phyloP scores from a whole-genome alignment of 768 basidiomycete genomes.

The Termitomyces sp. region DNA sequence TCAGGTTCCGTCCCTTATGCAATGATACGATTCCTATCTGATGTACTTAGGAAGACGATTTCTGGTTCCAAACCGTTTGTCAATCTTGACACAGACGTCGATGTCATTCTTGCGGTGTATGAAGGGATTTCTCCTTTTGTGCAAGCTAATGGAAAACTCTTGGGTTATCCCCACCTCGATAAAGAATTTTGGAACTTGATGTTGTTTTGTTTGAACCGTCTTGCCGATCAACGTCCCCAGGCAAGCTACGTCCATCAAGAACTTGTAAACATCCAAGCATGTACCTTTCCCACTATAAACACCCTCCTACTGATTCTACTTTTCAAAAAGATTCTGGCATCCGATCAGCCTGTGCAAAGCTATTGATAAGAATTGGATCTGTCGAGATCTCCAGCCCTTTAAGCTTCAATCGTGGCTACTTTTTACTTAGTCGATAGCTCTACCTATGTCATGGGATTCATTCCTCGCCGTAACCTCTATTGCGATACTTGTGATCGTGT shows the following conservation, averaged over 20 bases:
- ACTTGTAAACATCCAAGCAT: background rate
- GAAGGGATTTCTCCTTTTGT: background rate
- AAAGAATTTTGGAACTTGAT: slow-evolving; percentile 5
- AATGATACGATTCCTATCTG: background rate
- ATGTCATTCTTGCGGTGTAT: slow-evolving; percentile 2
- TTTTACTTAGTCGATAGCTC: no score
- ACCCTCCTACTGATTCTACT: background rate
- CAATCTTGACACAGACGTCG: background rate
- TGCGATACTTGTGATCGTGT: no score
- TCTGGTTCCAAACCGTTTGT: background rate
- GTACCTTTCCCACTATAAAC: background rate
- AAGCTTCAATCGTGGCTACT: no score
- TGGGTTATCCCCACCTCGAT: background rate
- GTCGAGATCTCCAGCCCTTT: no score
- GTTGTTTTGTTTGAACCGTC: slow-evolving; percentile 1
- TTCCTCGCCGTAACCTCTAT: no score
- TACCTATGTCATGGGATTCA: no score
- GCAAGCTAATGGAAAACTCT: background rate
- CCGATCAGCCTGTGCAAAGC: background rate
- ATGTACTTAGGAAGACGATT: background rate
- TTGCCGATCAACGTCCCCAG: background rate
- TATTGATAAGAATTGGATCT: background rate
- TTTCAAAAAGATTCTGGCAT: background rate
- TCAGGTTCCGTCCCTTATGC: background rate
- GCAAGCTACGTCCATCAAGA: background rate